Percentiles rank a stretch among this genome's conserved stretches.
Conservation (phyloP, 352 stramenopile species). For the Pythium monospermum region DNA sequence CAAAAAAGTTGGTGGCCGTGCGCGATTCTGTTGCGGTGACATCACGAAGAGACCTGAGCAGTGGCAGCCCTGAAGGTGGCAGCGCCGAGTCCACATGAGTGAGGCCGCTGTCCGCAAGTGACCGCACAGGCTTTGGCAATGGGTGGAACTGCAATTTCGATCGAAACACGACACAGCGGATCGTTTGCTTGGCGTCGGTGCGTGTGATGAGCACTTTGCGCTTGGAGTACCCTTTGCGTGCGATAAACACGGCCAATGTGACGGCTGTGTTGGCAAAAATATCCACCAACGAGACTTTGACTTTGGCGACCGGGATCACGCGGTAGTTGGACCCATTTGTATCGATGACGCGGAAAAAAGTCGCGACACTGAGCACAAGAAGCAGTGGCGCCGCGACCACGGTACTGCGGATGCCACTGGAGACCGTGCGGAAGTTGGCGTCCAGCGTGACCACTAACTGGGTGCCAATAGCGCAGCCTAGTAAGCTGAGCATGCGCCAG, state of each 20-base stretch:
- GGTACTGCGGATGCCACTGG: constrained; percentile 6
- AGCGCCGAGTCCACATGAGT: too few relatives aligned
- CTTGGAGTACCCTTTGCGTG: constrained; percentile 18
- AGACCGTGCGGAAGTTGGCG: constrained; percentile 22
- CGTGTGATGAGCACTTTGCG: constrained; percentile 9
- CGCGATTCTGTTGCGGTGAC: not conserved
- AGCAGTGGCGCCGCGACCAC: constrained; percentile 6
- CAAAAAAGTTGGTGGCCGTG: not conserved
- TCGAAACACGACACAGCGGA: constrained; percentile 13
- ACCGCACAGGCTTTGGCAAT: too few relatives aligned
- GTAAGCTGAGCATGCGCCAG: constrained; percentile 20
- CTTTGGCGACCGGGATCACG: not conserved
- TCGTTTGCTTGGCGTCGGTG: constrained; percentile 1
- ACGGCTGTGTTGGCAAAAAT: constrained; percentile 14
- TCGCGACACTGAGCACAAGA: not conserved
- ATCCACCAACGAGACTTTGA: constrained; percentile 7
- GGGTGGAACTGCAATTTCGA: constrained; percentile 2
- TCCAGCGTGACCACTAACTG: constrained; percentile 14
- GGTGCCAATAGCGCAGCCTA: not conserved
- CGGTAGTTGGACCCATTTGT: not conserved
- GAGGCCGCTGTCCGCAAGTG: too few relatives aligned
- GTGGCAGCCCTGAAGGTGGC: too few relatives aligned
- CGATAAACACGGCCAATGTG: constrained; percentile 15
- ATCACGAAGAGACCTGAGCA: too few relatives aligned
- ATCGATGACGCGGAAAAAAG: constrained; percentile 3